A percentile compares a stretch with the other conserved stretches of the same genome.
These are phyloP conservation scores for Biancaea sappan DNA, from an alignment of 306 rosid species.

Conservation along the genomic window DNA sequence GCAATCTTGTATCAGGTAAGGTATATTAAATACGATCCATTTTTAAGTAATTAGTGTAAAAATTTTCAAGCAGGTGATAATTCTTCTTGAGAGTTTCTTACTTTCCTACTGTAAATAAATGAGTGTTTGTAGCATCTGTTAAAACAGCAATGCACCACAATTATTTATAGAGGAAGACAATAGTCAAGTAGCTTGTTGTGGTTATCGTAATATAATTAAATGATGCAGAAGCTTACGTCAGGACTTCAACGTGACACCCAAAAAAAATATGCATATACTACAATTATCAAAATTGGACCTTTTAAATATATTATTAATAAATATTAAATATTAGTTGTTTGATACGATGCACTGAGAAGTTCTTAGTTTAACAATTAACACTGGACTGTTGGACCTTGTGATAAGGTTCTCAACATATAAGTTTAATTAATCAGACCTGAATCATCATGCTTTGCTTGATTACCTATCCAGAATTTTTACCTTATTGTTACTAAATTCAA, in stretches of 20 bases:
- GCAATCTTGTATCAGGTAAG: constrained; percentile 75
- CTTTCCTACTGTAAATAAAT: not conserved
- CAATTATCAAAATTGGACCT: not conserved
- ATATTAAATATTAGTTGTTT: not conserved
- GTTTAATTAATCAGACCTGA: not conserved
- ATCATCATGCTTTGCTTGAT: not conserved
- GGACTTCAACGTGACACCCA: constrained; percentile 4
- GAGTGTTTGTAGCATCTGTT: constrained; percentile 22
- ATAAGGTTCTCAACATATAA: not conserved
- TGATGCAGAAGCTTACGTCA: not conserved
- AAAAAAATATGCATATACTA: not conserved
- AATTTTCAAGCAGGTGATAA: constrained; percentile 3
- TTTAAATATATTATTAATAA: not conserved
- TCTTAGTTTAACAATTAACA: constrained; percentile 1
- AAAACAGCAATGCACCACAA: not conserved
- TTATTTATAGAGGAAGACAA: constrained; percentile 12
- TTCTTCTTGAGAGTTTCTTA: constrained; percentile 17
- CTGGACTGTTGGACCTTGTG: not conserved
- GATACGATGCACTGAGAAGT: not conserved
- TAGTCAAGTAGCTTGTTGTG: constrained; percentile 11
- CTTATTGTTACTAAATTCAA: constrained; percentile 29
- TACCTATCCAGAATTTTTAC: not conserved
- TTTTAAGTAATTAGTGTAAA: not conserved
- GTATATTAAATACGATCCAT: constrained; percentile 14
- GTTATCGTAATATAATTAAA: constrained; percentile 8